Evolutionary conservation across 2,329 filamentous ascomycete species (phyloP).

Genomic region (Aspergillus quadricinctus): DNA sequence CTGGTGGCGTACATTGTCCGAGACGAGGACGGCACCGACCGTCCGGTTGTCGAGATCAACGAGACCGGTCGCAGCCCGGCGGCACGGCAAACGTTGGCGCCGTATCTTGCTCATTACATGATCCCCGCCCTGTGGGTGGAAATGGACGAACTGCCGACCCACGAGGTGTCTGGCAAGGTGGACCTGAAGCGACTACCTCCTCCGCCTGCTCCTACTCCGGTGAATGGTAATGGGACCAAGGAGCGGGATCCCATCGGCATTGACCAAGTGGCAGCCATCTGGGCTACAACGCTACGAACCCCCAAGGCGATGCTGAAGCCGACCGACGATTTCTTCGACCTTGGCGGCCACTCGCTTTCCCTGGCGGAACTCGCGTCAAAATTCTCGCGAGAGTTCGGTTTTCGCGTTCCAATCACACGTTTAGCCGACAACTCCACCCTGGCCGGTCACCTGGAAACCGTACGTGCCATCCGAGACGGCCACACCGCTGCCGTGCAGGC

Average conservation of each 20-base stretch:
- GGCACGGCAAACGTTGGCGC: conserved; percentile 60
- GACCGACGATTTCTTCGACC: conserved; percentile 74
- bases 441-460: conserved; percentile 65
- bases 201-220: conserved; percentile 51
- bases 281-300: conserved; percentile 67
- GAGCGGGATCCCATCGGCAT: conserved; percentile 62
- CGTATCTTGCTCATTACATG: conserved; percentile 76
- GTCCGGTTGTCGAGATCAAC: conserved; percentile 62
- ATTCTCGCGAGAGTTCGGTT: conserved; percentile 65
- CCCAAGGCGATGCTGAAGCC: conserved; percentile 58
- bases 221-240: conserved; percentile 41
- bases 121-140: conserved; percentile 74
- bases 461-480: conserved; percentile 67
- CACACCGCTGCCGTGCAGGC: conserved; percentile 71
- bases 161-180: conserved; percentile 74
- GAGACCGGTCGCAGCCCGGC: conserved; percentile 67
- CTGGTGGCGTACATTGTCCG: conserved; percentile 72
- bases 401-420: conserved; percentile 66
- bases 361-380: conserved; percentile 73
- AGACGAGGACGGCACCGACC: conserved; percentile 56
- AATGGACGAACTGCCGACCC: conserved; percentile 65
- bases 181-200: conserved; percentile 68
- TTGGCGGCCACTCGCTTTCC: conserved; percentile 73
- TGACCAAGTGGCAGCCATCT: conserved; percentile 65
- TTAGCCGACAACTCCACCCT: conserved; percentile 69